Evolutionary conservation across 257 asterid genomes (phyloP).

Genomic region (Solanum rostratum): DNA sequence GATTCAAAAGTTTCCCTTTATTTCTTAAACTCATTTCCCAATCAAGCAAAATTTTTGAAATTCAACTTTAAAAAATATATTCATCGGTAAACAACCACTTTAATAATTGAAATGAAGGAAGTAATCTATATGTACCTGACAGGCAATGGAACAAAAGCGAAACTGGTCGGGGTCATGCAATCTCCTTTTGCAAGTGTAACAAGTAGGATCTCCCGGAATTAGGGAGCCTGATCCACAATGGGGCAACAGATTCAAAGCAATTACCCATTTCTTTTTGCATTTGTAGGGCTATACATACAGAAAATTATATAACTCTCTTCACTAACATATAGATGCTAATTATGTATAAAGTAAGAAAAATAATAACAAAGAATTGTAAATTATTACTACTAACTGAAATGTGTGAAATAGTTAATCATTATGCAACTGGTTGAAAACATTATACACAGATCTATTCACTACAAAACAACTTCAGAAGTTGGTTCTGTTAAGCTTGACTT

Average conservation of each 20-base stretch:
- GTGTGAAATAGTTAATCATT: no score
- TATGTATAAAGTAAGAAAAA: no score
- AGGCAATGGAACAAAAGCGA: conserved; percentile 14
- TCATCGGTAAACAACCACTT: no score
- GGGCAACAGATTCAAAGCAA: conserved; percentile 19
- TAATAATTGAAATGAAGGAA: no score
- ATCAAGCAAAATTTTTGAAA: no score
- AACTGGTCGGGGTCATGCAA: conserved; percentile 7
- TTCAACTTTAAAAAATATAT: no score
- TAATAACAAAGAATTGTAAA: no score
- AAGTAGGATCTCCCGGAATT: conserved; percentile 4
- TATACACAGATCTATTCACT: neutral
- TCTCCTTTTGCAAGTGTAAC: conserved; percentile 9
- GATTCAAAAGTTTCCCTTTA: no score
- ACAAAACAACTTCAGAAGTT: neutral
- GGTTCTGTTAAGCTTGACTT: neutral
- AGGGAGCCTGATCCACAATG: conserved; percentile 21
- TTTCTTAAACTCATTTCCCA: no score
- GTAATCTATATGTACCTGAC: no score
- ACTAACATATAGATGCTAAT: neutral
- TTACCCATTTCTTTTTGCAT: conserved; percentile 22
- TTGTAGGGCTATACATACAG: conserved; percentile 15
- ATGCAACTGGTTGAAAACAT: no score
- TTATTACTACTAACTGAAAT: no score
- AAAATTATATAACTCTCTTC: neutral